phyloP scores from a whole-genome alignment of 176 grass and related monocot species.

The Ampelocalamus luodianensis region DNA sequence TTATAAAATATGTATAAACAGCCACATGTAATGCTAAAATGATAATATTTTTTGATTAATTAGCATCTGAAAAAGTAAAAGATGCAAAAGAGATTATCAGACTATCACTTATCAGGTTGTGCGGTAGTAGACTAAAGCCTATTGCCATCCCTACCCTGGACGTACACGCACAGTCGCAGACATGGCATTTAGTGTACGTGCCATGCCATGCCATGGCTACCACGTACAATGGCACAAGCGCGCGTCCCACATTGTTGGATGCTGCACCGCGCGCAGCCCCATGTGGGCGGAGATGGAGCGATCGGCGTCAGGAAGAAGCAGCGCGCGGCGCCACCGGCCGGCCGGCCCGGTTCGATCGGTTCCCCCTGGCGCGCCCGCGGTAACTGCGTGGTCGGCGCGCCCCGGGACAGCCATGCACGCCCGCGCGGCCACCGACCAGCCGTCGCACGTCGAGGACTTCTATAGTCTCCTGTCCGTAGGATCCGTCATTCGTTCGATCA shows the following conservation, averaged over 20 bases:
- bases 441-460: slow-evolving; percentile 5
- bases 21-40: no score
- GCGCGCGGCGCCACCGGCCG: not conserved
- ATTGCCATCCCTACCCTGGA: no score
- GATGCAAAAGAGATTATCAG: no score
- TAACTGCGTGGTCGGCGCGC: slow-evolving; percentile 19
- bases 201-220: slow-evolving; percentile 11
- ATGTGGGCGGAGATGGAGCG: slow-evolving; percentile 9
- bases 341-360: not conserved
- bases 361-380: not conserved
- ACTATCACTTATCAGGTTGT: no score
- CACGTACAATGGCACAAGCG: not conserved
- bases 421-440: slow-evolving; percentile 34
- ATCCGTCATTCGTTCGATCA: not conserved
- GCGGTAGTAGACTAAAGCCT: no score
- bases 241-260: slow-evolving; percentile 43
- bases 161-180: not conserved
- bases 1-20: no score
- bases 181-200: slow-evolving; percentile 1
- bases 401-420: not conserved
- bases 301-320: not conserved
- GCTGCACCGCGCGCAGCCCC: not conserved
- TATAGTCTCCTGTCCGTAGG: no score
- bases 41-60: no score
- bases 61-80: no score